Evolutionary conservation across 208 protist genomes (phyloP).

Genomic region (Wallacemonas sp.): DNA sequence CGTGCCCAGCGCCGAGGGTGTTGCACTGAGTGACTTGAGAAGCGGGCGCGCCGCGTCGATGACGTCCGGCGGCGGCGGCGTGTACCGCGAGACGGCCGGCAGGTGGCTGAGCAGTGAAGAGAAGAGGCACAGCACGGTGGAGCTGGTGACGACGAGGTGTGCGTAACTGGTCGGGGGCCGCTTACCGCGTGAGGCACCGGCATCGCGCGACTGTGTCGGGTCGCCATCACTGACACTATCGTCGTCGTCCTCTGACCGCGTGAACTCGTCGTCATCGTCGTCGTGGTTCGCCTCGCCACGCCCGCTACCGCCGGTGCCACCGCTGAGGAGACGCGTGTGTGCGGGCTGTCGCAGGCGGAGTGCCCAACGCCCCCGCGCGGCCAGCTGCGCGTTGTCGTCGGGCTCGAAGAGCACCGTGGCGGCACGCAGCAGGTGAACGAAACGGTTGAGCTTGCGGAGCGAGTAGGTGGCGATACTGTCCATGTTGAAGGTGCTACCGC

Average conservation of each 20-base stretch:
- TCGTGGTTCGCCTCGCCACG: constrained; percentile 9
- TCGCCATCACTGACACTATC: too few species aligned
- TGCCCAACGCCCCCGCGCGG: neutral
- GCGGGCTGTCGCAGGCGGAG: neutral
- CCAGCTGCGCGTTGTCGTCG: constrained; percentile 19
- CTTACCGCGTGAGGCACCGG: neutral
- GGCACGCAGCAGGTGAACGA: constrained; percentile 36
- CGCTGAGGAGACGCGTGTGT: constrained; percentile 1
- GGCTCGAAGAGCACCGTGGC: constrained; percentile 74
- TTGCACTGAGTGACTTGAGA: neutral
- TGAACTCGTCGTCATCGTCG: neutral
- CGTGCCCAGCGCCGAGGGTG: neutral
- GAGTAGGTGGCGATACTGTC: constrained; percentile 15
- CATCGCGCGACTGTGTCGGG: neutral
- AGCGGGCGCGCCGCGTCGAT: neutral
- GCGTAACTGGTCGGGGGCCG: constrained; percentile 17
- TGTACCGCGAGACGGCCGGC: constrained; percentile 35
- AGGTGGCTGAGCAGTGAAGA: constrained; percentile 59
- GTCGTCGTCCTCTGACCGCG: too few species aligned
- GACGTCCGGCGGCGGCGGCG: constrained; percentile 10
- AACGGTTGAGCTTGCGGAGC: constrained; percentile 4
- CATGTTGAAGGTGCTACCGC: constrained; percentile 40
- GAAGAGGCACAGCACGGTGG: constrained; percentile 72
- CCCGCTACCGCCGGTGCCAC: neutral
- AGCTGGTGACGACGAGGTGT: constrained; percentile 48